These are phyloP conservation scores for Nakaseomyces kungkrabaensis DNA, from an alignment of 1,139 yeast genomes.

Conservation along the genomic window DNA sequence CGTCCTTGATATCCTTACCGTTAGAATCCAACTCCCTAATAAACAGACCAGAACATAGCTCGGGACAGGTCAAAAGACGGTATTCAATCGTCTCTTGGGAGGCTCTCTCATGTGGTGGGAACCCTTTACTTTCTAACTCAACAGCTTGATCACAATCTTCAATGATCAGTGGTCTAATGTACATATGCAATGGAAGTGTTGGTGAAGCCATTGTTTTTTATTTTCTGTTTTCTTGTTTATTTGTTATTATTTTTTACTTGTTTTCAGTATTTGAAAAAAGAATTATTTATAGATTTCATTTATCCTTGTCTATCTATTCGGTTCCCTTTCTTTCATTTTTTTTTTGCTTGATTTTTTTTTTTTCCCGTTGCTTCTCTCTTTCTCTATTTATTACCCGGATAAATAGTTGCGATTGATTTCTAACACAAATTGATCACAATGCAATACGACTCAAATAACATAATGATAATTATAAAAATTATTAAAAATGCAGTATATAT, in stretches of 20 bases:
- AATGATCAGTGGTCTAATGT: constrained; percentile 70
- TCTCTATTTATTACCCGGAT: no score
- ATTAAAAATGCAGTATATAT: no score
- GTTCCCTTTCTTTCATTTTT: no score
- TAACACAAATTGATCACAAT: no score
- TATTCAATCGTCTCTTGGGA: constrained; percentile 53
- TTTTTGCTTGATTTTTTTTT: no score
- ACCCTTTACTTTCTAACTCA: constrained; percentile 59
- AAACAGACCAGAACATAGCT: constrained; percentile 79
- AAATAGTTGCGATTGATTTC: no score
- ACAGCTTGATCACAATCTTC: constrained; percentile 57
- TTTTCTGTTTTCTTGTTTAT: neutral
- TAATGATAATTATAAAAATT: no score
- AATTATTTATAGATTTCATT: no score
- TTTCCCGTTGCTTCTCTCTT: no score
- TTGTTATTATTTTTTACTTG: neutral
- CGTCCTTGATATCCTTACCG: constrained; percentile 35
- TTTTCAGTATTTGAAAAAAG: no score
- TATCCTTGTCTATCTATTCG: no score
- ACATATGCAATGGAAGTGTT: constrained; percentile 49
- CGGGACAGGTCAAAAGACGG: constrained; percentile 76
- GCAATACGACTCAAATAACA: no score
- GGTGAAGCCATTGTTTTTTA: constrained; percentile 5
- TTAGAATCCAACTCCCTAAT: constrained; percentile 50
- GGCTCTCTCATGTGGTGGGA: constrained; percentile 60